phyloP scores from a whole-genome alignment of 495 filamentous ascomycete species.

The Trichoderma erinaceum region DNA sequence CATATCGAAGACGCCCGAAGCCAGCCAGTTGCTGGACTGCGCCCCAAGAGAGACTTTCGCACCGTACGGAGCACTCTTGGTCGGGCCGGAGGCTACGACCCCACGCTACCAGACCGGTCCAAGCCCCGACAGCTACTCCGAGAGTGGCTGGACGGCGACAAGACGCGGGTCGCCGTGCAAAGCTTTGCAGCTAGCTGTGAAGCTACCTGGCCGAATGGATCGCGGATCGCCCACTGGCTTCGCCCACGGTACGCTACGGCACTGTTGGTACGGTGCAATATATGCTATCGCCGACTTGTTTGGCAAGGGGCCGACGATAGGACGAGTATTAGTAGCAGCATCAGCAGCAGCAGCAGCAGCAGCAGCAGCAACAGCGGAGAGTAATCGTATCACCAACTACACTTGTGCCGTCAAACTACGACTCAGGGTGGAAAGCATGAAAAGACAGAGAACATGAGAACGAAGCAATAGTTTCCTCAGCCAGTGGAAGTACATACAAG shows the following conservation, averaged over 20 bases:
- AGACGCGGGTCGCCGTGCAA: neutral
- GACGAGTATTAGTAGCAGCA: neutral
- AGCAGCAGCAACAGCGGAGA: neutral
- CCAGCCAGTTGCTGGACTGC: neutral
- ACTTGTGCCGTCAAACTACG: neutral
- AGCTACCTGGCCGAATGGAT: conserved; percentile 1
- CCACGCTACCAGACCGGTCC: conserved; percentile 11
- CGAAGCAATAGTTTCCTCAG: neutral
- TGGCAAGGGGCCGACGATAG: neutral
- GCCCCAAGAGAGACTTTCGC: conserved; percentile 2
- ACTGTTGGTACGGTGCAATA: too few relatives aligned
- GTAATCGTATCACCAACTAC: neutral
- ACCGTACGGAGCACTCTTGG: conserved; percentile 10
- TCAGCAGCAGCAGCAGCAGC: too few relatives aligned
- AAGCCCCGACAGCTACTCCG: conserved; percentile 7
- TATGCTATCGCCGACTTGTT: neutral
- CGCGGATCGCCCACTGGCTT: conserved; percentile 9
- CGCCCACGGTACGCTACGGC: neutral
- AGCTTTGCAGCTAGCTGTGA: conserved; percentile 4
- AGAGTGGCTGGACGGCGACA: neutral
- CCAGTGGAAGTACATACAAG: neutral
- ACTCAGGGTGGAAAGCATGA: neutral
- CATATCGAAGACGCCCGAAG: neutral
- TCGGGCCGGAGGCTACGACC: conserved; percentile 8
- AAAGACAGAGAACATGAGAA: neutral